Evolutionary conservation across 1,284 basidiomycete species (phyloP), one percentile per base, ranked within the genome.

Genomic region (Leccinum angustisporum): DNA sequence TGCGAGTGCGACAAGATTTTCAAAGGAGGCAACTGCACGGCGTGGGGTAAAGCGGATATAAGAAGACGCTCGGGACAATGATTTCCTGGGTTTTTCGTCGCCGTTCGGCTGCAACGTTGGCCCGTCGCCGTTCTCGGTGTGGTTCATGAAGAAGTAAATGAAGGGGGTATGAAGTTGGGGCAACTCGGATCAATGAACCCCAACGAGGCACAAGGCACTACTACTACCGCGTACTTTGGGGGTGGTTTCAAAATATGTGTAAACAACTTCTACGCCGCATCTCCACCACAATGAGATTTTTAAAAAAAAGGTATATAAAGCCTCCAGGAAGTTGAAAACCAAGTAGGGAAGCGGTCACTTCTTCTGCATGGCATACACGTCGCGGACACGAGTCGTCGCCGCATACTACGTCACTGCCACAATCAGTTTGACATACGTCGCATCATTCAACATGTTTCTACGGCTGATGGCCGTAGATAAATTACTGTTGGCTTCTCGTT

Each of bases 1-100:
- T 10, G 90, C 90, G 54, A 92, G 81, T 16, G 86, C 88, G 55
- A 92, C 88, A 9, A 92, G 77, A 69, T 92, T 92, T 70, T 92
- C 90, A 66, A 91, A 92, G 1, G 89, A 91, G 5, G 83, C 80
- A 75, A 89, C 85, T 3, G 86, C 82, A 48, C 84, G 83, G 38
- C 78, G 80, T 0, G 83, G 84, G 8, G 81, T 79, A 67, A 86
- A 79, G 11, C 64, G 72, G 7, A 72, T 63, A 48, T 68, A 69
- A 18, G 73, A 72, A 11, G 74, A 63, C 11, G 53, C 57, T 21
- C 73, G 61, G 16, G 68, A 69, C n/a, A 65, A 4, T 1, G 65
- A 30, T 51, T 36, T 62, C 21, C 25, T 57, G 16, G 51, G 38
- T 4, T 18, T 59, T 16, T 57, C 46, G 16, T 54, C 56, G 14